Conservation (phyloP, 2,329 filamentous ascomycete species). For the Intubia oerlemansii region DNA sequence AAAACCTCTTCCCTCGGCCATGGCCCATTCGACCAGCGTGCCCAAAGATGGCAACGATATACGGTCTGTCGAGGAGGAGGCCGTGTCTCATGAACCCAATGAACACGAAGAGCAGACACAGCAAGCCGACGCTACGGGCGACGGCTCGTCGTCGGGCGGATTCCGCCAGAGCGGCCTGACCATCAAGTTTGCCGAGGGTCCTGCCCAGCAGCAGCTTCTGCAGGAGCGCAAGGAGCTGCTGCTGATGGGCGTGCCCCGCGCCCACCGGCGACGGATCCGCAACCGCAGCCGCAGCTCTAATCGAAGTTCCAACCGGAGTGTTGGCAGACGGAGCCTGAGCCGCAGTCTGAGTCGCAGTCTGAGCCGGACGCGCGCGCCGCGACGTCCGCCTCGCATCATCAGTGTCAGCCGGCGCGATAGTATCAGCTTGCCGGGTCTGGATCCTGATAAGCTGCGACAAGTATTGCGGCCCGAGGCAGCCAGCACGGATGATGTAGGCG, state of each 20-base stretch:
- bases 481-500: no score
- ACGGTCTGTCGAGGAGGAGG: not conserved
- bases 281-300: no score
- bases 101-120: not conserved
- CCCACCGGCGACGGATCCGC: conserved; percentile 6
- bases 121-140: not conserved
- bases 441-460: conserved; percentile 23
- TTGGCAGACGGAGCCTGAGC: no score
- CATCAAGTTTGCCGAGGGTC: conserved; percentile 5
- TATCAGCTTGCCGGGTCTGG: conserved; percentile 29
- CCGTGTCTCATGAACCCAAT: not conserved
- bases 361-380: no score
- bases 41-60: no score
- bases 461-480: conserved; percentile 18
- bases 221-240: not conserved
- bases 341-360: no score
- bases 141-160: not conserved
- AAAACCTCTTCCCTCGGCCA: no score
- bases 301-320: no score
- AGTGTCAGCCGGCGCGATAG: conserved; percentile 28
- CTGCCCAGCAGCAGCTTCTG: not conserved
- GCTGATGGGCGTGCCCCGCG: not conserved
- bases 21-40: no score
- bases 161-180: conserved; percentile 1
- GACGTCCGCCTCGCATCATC: conserved; percentile 5